phyloP scores from a whole-genome alignment of 2,329 filamentous ascomycete genomes.

The Stylonectria norvegica region DNA sequence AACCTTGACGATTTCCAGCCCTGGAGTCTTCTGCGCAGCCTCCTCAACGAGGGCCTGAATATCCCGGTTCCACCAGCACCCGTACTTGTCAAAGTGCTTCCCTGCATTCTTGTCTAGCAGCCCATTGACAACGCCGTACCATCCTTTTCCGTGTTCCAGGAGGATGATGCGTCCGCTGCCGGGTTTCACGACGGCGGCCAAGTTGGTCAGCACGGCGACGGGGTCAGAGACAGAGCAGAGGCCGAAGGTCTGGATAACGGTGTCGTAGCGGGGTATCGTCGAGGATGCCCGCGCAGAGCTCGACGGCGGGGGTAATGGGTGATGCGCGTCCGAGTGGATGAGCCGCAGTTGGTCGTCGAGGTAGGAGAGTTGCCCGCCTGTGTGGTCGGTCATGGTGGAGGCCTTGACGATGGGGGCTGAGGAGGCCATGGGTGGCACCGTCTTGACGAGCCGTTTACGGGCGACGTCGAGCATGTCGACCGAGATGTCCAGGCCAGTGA shows the following conservation, averaged over 20 bases:
- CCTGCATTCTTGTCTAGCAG: conserved; percentile 53
- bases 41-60: conserved; percentile 52
- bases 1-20: conserved; percentile 54
- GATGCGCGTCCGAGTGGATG: conserved; percentile 47
- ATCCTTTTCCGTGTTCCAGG: conserved; percentile 60
- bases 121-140: conserved; percentile 52
- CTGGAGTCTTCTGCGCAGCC: conserved; percentile 46
- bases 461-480: conserved; percentile 58
- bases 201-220: conserved; percentile 48
- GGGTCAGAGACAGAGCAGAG: conserved; percentile 61
- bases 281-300: conserved; percentile 26
- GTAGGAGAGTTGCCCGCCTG: conserved; percentile 38
- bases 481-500: conserved; percentile 61
- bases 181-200: conserved; percentile 51
- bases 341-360: conserved; percentile 44
- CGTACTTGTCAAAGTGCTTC: conserved; percentile 56
- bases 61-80: conserved; percentile 68
- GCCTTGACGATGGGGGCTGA: conserved; percentile 31
- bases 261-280: conserved; percentile 53
- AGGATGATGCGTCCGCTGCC: conserved; percentile 57
- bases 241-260: conserved; percentile 61
- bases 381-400: conserved; percentile 33
- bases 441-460: conserved; percentile 46
- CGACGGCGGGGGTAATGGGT: conserved; percentile 39
- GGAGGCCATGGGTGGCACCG: conserved; percentile 38